Base-by-base conservation (phyloP, 2,329 filamentous ascomycete species). In the Cercospora janseana region DNA sequence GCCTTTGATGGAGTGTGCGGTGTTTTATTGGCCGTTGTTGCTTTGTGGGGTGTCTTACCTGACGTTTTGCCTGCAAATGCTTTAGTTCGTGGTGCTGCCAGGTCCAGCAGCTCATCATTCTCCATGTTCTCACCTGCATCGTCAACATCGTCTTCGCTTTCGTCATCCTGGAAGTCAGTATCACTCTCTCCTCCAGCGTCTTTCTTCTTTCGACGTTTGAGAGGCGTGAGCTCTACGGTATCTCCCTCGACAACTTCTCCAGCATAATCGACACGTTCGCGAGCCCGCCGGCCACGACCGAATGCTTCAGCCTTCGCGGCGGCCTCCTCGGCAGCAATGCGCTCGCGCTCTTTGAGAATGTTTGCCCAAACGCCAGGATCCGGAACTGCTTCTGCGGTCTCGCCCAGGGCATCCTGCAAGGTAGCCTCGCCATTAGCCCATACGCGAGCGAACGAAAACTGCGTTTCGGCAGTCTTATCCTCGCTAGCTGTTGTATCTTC, bases 401-500 rank as follows among this genome's bases (percentile, higher is more conserved):
- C 60, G 15, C 60, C 32, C n/a, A 55, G 57, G 24, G 58, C 71
- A 18, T 77, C 75, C 35, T 80, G 75, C 16, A 87, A 66, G 18
- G 81, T 77, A 13, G 86, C 84, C 41, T 84, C 79, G 27, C 94
- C 86, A 61, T 95, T 94, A 3, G 86, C 86, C 93, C 93, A 98
- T 1, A 98, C 86, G 35, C 88, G 82, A 29, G 92, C 92, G 69
- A 93, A 88, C 4, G 87, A 88, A 67, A 96, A 98, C 49, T 91
- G 86, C 0, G 83, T 85, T 65, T 94, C 87, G 1, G 83, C 82
- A 0, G 80, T 79, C 38, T 78, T 75, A 41, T 89, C 82, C 2
- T 82, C 78, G 7, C 80, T 79, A 1, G 78, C 74, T 48, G 78
- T 77, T 0, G 84, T 87, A 57, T 87, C 81, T 64, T 95, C 89